Evolutionary conservation across 2,329 filamentous ascomycete species (phyloP).

Genomic region (Ophiobolus disseminans): DNA sequence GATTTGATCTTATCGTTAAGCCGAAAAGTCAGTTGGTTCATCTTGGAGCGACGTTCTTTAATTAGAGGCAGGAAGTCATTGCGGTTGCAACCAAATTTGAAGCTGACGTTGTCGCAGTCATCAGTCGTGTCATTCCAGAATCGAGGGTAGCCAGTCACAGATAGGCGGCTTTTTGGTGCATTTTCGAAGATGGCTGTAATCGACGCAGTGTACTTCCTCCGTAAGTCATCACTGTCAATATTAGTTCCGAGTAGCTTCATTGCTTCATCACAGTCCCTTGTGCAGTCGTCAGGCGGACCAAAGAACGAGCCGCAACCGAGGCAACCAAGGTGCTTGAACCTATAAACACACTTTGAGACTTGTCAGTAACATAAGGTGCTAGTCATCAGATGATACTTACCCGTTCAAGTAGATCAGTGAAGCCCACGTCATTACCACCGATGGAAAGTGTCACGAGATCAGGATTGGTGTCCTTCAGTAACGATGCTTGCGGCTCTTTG

Average conservation of each 20-base stretch:
- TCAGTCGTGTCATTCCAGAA: slow-evolving; percentile 7
- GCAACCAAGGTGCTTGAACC: slow-evolving; percentile 6
- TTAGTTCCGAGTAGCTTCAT: background rate
- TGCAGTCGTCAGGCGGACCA: slow-evolving; percentile 2
- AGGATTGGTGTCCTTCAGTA: slow-evolving; percentile 4
- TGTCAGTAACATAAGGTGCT: no score
- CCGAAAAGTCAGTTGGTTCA: slow-evolving; percentile 5
- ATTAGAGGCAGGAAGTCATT: slow-evolving; percentile 8
- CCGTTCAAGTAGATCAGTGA: slow-evolving; percentile 3
- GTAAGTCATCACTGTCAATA: slow-evolving; percentile 2
- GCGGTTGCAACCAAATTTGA: slow-evolving; percentile 4
- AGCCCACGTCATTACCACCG: slow-evolving; percentile 9
- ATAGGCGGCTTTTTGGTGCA: slow-evolving; percentile 6
- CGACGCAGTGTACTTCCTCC: background rate
- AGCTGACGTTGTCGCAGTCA: slow-evolving; percentile 8
- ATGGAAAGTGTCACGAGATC: slow-evolving; percentile 8
- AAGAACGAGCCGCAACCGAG: slow-evolving; percentile 1
- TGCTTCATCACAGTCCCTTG: slow-evolving; percentile 4
- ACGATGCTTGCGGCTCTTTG: slow-evolving; percentile 1
- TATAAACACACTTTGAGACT: slow-evolving; percentile 8
- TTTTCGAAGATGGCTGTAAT: slow-evolving; percentile 3
- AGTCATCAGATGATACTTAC: no score
- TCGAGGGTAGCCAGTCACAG: slow-evolving; percentile 5
- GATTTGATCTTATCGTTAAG: slow-evolving; percentile 7
- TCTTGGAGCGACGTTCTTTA: slow-evolving; percentile 2